Percentiles rank a stretch among this genome's conserved stretches.
These are phyloP conservation scores for Bjerkandera adusta DNA, from an alignment of 1,284 basidiomycete genomes.

Conservation along the genomic window DNA sequence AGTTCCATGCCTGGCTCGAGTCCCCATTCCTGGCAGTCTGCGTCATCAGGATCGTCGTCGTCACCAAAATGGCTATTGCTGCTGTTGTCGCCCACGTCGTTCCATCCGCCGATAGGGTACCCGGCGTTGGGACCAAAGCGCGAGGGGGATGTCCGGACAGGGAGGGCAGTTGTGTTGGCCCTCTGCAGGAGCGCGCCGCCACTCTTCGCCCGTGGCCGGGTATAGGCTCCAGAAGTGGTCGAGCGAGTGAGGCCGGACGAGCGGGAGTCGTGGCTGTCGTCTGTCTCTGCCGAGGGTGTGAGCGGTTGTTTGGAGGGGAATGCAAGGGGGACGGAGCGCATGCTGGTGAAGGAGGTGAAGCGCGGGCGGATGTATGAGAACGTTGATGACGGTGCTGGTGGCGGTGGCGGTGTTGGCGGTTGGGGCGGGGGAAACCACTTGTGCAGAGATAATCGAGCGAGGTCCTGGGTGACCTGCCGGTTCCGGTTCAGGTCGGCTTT, in stretches of 20 bases:
- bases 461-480: constrained; percentile 75
- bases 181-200: constrained; percentile 29
- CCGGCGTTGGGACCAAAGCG: constrained; percentile 56
- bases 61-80: constrained; percentile 67
- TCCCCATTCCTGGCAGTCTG: constrained; percentile 72
- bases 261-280: constrained; percentile 26
- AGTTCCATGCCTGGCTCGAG: constrained; percentile 78
- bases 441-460: constrained; percentile 77
- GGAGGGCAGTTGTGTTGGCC: constrained; percentile 26
- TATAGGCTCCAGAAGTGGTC: constrained; percentile 28
- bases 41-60: constrained; percentile 46
- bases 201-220: constrained; percentile 31
- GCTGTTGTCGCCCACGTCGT: constrained; percentile 54
- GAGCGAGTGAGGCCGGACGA: constrained; percentile 31
- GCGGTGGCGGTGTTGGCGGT: constrained; percentile 60
- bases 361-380: constrained; percentile 84
- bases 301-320: constrained; percentile 22
- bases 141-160: constrained; percentile 33
- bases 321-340: constrained; percentile 45
- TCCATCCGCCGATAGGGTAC: constrained; percentile 45
- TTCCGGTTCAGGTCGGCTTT: constrained; percentile 78
- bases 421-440: constrained; percentile 81
- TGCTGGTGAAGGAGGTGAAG: constrained; percentile 77
- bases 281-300: constrained; percentile 26
- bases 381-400: constrained; percentile 59